These are phyloP conservation scores for Potentilla sterilis DNA, from an alignment of 306 rosid species.

Conservation along the genomic window DNA sequence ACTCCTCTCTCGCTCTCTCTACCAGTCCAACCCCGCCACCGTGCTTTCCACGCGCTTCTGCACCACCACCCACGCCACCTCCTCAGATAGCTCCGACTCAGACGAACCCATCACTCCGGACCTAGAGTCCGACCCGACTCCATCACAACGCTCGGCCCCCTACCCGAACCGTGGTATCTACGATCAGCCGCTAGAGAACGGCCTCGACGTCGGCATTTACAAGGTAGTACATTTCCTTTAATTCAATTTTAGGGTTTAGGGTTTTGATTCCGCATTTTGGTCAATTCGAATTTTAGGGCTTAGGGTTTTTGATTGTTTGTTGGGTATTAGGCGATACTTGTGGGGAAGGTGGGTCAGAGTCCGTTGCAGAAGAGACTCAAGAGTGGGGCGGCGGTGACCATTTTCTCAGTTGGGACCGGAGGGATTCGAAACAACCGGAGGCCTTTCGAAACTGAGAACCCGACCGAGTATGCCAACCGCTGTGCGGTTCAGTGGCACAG, in stretches of 20 bases:
- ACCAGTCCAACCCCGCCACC: conserved; percentile 27
- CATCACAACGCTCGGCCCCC: conserved; percentile 21
- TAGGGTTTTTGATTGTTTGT: background rate
- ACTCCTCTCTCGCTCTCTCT: conserved; percentile 39
- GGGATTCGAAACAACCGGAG: conserved; percentile 86
- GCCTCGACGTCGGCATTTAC: conserved; percentile 73
- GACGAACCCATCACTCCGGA: conserved; percentile 10
- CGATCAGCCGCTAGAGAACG: conserved; percentile 65
- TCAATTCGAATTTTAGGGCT: background rate
- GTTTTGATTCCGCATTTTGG: background rate
- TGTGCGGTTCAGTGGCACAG: conserved; percentile 88
- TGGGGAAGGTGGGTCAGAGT: conserved; percentile 77
- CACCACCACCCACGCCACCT: conserved; percentile 25
- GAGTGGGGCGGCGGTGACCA: conserved; percentile 58
- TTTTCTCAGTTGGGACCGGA: conserved; percentile 76
- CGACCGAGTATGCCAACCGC: conserved; percentile 71
- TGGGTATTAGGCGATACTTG: conserved; percentile 67
- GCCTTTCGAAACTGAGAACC: conserved; percentile 69
- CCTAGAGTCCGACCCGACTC: conserved; percentile 20
- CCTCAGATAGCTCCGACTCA: conserved; percentile 37
- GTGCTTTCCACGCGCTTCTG: conserved; percentile 30
- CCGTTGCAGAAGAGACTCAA: conserved; percentile 78
- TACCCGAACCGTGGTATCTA: background rate
- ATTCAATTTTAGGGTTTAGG: conserved; percentile 4
- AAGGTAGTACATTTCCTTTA: conserved; percentile 34